A percentile compares a stretch with the other conserved stretches of the same genome.
Evolutionary conservation across 2,329 filamentous ascomycete species (phyloP).

Genomic region (Chaetomium strumarium): DNA sequence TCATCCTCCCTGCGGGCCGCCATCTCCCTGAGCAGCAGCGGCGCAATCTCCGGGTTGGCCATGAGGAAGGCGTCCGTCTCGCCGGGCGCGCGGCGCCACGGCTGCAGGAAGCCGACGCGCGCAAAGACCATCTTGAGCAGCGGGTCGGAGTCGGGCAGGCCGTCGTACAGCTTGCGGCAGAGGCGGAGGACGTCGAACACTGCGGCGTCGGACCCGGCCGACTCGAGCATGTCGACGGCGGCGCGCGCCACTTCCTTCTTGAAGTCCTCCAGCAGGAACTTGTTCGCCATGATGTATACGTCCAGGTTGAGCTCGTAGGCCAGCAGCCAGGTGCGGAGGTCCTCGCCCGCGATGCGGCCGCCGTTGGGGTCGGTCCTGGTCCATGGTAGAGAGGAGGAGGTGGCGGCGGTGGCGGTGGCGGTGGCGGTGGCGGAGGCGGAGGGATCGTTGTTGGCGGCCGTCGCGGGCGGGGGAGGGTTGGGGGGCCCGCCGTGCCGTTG

Average conservation of each 20-base stretch:
- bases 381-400: too few species aligned
- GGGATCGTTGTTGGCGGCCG: background rate
- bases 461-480: background rate
- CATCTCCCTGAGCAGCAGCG: constrained; percentile 44
- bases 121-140: constrained; percentile 45
- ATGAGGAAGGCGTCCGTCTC: constrained; percentile 39
- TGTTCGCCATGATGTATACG: constrained; percentile 45
- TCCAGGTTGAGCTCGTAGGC: constrained; percentile 43
- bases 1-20: constrained; percentile 39
- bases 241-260: constrained; percentile 37
- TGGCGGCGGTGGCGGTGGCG: too few species aligned
- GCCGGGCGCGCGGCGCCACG: constrained; percentile 37
- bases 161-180: constrained; percentile 38
- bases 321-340: constrained; percentile 43
- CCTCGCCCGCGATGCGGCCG: constrained; percentile 37
- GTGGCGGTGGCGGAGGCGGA: constrained; percentile 4
- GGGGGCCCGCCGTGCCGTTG: constrained; percentile 4
- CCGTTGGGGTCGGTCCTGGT: constrained; percentile 14
- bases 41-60: constrained; percentile 40
- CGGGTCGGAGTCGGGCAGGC: constrained; percentile 38
- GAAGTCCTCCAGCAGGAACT: constrained; percentile 43
- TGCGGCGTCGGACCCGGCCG: constrained; percentile 38
- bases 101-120: constrained; percentile 43
- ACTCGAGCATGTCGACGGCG: constrained; percentile 42
- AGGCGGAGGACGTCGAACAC: constrained; percentile 39